These are phyloP conservation scores for Quercus tomentella DNA, from an alignment of 331 rosid genomes.

Conservation along the genomic window DNA sequence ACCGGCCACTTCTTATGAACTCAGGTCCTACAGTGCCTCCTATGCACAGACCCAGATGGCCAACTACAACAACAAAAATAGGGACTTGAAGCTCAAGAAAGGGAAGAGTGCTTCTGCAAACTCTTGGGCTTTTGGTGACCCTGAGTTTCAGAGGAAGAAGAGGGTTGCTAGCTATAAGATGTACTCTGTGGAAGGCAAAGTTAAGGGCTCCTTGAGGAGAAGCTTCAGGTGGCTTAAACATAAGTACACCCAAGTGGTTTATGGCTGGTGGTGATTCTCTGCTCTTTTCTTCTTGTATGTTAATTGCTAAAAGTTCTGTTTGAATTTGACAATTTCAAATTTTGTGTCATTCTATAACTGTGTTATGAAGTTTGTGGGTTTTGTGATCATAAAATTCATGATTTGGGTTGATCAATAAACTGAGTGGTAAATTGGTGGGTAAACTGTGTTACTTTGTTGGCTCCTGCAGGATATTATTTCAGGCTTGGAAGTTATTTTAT, in stretches of 20 bases:
- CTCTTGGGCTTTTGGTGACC: slow-evolving; percentile 53
- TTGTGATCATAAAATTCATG: slow-evolving; percentile 1
- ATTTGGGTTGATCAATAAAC: slow-evolving; percentile 1
- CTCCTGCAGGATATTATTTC: not conserved
- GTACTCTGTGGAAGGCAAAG: slow-evolving; percentile 84
- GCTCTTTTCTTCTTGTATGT: not conserved
- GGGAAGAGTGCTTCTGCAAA: slow-evolving; percentile 57
- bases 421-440: not conserved
- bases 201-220: slow-evolving; percentile 82
- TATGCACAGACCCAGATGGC: slow-evolving; percentile 44
- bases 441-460: not conserved
- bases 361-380: slow-evolving; percentile 20
- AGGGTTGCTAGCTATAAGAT: slow-evolving; percentile 88
- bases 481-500: not conserved
- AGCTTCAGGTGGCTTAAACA: slow-evolving; percentile 91
- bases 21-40: slow-evolving; percentile 56
- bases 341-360: not conserved
- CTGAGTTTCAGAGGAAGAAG: slow-evolving; percentile 86
- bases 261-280: slow-evolving; percentile 58
- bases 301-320: not conserved
- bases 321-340: slow-evolving; percentile 1
- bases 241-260: slow-evolving; percentile 61
- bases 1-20: slow-evolving; percentile 30
- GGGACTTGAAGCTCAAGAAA: slow-evolving; percentile 56
- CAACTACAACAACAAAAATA: not conserved